Conservation (phyloP, 768 basidiomycete genomes). For the Serpula lacrymans region DNA sequence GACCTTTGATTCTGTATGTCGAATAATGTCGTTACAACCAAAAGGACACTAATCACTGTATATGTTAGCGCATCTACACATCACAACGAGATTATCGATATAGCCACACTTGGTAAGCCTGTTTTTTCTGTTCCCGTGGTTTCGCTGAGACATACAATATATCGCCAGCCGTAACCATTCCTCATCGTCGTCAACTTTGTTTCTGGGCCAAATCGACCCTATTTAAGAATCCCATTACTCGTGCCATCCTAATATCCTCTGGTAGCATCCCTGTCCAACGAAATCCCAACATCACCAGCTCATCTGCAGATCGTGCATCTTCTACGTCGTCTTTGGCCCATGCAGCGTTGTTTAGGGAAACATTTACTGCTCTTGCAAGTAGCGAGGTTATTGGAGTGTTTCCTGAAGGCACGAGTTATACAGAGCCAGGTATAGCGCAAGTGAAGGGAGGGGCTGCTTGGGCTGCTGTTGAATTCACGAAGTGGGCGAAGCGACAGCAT, state of each 20-base stretch:
- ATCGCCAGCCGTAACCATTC: conserved; percentile 49
- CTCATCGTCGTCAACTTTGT: conserved; percentile 53
- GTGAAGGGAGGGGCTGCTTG: conserved; percentile 63
- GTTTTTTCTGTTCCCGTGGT: neutral
- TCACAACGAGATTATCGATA: conserved; percentile 69
- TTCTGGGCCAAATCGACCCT: conserved; percentile 73
- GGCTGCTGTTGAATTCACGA: conserved; percentile 68
- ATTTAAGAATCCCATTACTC: conserved; percentile 55
- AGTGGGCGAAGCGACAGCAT: conserved; percentile 32
- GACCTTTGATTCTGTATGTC: conserved; percentile 58
- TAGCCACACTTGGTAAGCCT: conserved; percentile 39
- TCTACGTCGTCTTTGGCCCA: conserved; percentile 15
- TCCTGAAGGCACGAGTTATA: conserved; percentile 59
- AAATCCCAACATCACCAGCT: conserved; percentile 41
- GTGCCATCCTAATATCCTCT: conserved; percentile 52
- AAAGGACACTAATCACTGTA: neutral
- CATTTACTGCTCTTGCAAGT: conserved; percentile 49
- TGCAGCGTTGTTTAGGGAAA: conserved; percentile 50
- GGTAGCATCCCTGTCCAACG: conserved; percentile 73
- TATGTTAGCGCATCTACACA: conserved; percentile 51
- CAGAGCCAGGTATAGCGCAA: conserved; percentile 44
- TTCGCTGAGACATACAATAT: neutral
- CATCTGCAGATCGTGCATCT: conserved; percentile 2
- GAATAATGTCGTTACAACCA: neutral
- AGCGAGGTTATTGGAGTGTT: conserved; percentile 66